These are phyloP conservation scores for Cyamopsis tetragonoloba DNA, from an alignment of 306 rosid species.

Conservation along the genomic window DNA sequence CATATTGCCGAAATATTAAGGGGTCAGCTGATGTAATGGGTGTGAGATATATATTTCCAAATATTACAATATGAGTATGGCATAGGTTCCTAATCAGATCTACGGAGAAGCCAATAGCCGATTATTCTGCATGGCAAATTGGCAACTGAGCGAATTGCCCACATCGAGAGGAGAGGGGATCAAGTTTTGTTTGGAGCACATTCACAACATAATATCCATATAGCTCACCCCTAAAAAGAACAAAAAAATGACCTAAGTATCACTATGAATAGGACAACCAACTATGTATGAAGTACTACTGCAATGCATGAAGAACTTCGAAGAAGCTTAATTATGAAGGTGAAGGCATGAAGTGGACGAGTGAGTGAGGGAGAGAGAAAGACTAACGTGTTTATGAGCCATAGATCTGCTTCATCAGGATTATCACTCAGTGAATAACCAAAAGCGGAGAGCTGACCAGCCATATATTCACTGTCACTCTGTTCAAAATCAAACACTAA, in stretches of 20 bases:
- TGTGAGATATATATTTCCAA: not conserved
- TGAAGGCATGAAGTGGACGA: not conserved
- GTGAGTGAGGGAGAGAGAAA: not conserved
- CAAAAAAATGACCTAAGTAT: not conserved
- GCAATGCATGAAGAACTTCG: no score
- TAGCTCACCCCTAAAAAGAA: not conserved
- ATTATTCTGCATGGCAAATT: no score
- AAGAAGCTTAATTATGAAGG: no score
- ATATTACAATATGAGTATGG: not conserved
- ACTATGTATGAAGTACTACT: no score
- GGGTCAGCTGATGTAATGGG: not conserved
- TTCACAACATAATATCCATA: not conserved
- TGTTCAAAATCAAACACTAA: conserved; percentile 30
- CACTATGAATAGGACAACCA: not conserved
- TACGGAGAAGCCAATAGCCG: not conserved
- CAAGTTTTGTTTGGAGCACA: not conserved
- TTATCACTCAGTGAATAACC: conserved; percentile 76
- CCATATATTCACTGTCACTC: conserved; percentile 99
- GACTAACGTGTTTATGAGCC: conserved; percentile 94
- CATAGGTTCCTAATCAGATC: not conserved
- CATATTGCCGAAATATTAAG: not conserved
- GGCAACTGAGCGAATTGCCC: no score
- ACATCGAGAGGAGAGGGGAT: no score
- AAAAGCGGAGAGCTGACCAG: conserved; percentile 92
- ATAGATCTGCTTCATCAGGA: conserved; percentile 86